phyloP scores from a whole-genome alignment of 345 rosid species.

The Pelargonium nanum region DNA sequence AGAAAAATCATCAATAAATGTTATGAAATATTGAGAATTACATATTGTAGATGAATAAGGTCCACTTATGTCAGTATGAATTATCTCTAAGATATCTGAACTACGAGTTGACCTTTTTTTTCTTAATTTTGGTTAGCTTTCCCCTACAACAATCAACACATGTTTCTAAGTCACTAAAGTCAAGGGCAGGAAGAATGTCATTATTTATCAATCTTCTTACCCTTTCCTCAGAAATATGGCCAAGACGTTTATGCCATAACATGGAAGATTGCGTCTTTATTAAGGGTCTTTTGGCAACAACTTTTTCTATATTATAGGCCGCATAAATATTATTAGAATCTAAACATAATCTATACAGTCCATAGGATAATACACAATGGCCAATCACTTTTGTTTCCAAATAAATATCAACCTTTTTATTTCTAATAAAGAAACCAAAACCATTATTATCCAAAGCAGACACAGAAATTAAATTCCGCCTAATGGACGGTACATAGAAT shows the following conservation, averaged over 20 bases:
- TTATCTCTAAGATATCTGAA: neutral
- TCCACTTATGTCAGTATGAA: constrained; percentile 3
- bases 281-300: neutral
- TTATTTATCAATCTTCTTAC: neutral
- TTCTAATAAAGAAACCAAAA: too few species aligned
- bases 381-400: too few species aligned
- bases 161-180: neutral
- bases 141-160: constrained; percentile 6
- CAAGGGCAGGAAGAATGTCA: constrained; percentile 1
- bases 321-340: neutral
- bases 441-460: too few species aligned
- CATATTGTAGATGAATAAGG: neutral
- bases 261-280: neutral
- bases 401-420: too few species aligned
- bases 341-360: neutral
- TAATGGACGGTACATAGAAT: too few species aligned
- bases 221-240: constrained; percentile 3
- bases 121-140: neutral
- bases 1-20: neutral
- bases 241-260: constrained; percentile 5
- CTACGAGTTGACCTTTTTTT: constrained; percentile 2
- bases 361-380: too few species aligned
- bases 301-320: neutral
- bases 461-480: too few species aligned
- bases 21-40: neutral